Evolutionary conservation across 768 basidiomycete species (phyloP).

Genomic region (Auriculariales sp.): DNA sequence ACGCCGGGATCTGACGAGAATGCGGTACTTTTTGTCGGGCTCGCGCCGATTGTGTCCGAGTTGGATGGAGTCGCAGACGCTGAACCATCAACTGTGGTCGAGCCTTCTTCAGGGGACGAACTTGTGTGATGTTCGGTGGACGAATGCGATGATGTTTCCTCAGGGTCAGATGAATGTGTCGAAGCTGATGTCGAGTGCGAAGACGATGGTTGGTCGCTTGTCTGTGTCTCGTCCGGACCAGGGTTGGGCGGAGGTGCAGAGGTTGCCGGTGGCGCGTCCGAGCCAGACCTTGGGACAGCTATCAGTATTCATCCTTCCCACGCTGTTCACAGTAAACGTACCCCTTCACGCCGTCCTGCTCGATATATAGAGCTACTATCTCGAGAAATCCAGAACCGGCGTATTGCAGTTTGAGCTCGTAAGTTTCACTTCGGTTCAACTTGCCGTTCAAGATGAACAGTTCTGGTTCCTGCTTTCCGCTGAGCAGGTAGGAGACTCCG

Average conservation of each 20-base stretch:
- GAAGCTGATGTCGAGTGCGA: background rate
- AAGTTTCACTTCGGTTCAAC: background rate
- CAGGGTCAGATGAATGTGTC: too few relatives aligned
- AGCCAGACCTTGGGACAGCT: background rate
- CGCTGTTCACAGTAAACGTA: too few relatives aligned
- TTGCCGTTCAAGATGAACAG: background rate
- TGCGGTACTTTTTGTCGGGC: background rate
- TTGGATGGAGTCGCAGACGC: background rate
- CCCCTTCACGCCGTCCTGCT: background rate
- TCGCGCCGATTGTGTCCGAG: background rate
- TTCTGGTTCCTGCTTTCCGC: background rate
- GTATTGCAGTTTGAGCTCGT: background rate
- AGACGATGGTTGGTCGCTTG: background rate
- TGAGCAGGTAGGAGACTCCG: background rate
- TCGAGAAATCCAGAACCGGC: background rate
- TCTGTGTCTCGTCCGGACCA: background rate
- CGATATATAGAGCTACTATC: background rate
- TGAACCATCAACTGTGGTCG: background rate
- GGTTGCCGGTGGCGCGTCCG: background rate
- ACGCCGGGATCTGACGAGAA: background rate
- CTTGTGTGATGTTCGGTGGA: too few relatives aligned
- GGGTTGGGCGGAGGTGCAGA: background rate
- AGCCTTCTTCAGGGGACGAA: background rate
- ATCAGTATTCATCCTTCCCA: background rate
- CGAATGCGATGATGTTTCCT: too few relatives aligned